A percentile compares a stretch with the other conserved stretches of the same genome.
Conservation (phyloP, 306 rosid species). For the Citrullus amarus region DNA sequence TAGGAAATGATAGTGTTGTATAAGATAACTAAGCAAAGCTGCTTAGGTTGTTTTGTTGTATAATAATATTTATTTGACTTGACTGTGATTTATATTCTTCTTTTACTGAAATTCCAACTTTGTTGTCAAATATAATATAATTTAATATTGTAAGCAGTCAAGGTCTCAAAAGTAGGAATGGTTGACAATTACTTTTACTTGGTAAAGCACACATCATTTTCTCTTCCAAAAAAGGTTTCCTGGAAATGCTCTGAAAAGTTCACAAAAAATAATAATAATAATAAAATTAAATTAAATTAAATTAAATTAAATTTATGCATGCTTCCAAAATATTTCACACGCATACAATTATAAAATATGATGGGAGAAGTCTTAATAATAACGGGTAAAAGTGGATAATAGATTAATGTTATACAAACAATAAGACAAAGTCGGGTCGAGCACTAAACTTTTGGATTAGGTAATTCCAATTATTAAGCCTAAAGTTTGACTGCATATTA, state of each 20-base stretch:
- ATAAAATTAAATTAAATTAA: too few species aligned
- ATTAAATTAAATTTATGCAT: background rate
- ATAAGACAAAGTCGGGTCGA: background rate
- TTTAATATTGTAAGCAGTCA: background rate
- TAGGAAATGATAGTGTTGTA: background rate
- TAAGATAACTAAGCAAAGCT: background rate
- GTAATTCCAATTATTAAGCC: background rate
- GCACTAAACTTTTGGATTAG: background rate
- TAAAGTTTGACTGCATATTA: background rate
- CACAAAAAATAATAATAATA: background rate
- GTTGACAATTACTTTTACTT: background rate
- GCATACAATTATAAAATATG: background rate
- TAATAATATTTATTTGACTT: slow-evolving; percentile 3
- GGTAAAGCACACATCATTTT: background rate
- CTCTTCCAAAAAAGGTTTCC: background rate
- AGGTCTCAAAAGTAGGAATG: background rate
- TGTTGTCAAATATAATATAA: background rate
- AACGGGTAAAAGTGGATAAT: background rate
- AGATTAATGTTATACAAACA: background rate
- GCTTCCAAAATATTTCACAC: background rate
- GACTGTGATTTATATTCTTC: background rate
- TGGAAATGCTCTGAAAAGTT: background rate
- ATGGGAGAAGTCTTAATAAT: background rate
- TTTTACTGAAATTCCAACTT: background rate
- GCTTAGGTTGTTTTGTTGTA: background rate